These are phyloP conservation scores for Tieghemostelium lacteum DNA, from an alignment of 78 protist species.

Conservation along the genomic window DNA sequence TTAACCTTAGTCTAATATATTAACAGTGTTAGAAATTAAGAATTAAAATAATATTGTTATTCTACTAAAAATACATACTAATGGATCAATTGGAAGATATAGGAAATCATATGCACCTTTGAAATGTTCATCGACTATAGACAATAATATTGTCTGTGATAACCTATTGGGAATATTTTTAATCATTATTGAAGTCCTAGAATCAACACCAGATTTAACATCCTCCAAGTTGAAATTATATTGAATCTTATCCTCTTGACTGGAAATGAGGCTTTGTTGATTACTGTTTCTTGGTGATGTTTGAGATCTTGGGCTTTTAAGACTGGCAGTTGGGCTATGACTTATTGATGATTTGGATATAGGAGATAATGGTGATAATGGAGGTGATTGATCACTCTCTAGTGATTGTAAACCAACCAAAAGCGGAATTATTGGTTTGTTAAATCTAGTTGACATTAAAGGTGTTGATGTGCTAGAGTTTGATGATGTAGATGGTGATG, in stretches of 20 bases:
- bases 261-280: too few species aligned
- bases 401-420: neutral
- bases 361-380: neutral
- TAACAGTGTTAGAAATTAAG: neutral
- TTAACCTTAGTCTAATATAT: constrained; percentile 85
- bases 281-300: constrained; percentile 10
- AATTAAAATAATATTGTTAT: neutral
- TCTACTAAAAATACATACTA: constrained; percentile 19
- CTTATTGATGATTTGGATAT: neutral
- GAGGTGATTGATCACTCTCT: neutral
- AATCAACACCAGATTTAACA: constrained; percentile 71
- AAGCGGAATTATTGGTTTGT: neutral
- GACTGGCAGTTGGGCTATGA: neutral
- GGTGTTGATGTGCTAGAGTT: neutral
- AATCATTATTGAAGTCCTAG: constrained; percentile 90
- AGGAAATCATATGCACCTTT: constrained; percentile 89
- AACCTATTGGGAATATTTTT: constrained; percentile 93
- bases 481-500: neutral
- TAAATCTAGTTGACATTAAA: neutral
- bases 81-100: constrained; percentile 93
- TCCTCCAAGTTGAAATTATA: constrained; percentile 34
- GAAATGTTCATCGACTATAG: constrained; percentile 76
- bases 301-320: constrained; percentile 23
- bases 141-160: constrained; percentile 73
- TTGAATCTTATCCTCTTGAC: neutral